Percentiles rank a stretch among this genome's conserved stretches.
Conservation (phyloP, 2,329 filamentous ascomycete species). For the Aspergillus japonicus region DNA sequence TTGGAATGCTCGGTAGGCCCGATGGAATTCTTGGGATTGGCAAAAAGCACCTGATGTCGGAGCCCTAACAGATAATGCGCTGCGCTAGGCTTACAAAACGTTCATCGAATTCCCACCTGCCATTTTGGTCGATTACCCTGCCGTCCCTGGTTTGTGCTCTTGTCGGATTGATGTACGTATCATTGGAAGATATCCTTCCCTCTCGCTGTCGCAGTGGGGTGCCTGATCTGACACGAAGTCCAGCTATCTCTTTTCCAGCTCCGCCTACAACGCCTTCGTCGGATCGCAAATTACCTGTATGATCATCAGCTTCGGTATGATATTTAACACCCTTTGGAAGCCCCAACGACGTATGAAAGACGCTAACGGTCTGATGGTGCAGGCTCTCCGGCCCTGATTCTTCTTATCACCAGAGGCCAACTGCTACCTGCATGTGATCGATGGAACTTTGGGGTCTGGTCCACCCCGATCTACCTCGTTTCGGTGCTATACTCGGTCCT, state of each 20-base stretch:
- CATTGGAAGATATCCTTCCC: too few relatives aligned
- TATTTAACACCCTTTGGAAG: background rate
- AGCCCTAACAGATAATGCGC: too few relatives aligned
- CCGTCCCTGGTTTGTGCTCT: background rate
- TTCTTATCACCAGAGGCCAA: background rate
- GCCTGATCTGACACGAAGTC: too few relatives aligned
- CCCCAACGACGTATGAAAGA: too few relatives aligned
- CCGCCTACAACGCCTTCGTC: background rate
- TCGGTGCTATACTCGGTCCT: too few relatives aligned
- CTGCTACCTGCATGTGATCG: background rate
- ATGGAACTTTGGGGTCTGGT: background rate
- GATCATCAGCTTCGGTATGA: background rate
- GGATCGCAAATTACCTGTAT: background rate
- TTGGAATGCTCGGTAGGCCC: background rate
- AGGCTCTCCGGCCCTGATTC: background rate
- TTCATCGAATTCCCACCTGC: background rate
- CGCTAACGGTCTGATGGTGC: too few relatives aligned
- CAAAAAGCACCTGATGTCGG: too few relatives aligned
- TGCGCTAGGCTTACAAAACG: background rate
- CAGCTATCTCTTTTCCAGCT: background rate
- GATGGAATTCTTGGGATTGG: too few relatives aligned
- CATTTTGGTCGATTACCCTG: background rate
- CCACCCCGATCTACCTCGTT: background rate
- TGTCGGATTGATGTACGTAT: background rate
- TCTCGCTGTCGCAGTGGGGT: too few relatives aligned